Conservation (phyloP, 441 rosid species). For the Erodium texanum region DNA sequence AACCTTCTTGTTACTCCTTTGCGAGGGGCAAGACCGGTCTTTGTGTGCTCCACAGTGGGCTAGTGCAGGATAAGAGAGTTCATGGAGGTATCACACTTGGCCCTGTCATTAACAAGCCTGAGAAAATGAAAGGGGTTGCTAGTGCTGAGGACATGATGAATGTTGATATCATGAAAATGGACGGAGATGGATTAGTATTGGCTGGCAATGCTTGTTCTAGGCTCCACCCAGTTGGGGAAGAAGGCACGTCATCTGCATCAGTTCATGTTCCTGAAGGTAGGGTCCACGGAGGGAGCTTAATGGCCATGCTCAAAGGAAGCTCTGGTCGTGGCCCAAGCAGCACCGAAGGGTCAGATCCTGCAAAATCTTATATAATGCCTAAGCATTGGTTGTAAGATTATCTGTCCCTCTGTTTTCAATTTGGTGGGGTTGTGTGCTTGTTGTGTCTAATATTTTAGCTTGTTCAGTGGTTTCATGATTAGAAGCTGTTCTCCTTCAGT, state of each 20-base stretch:
- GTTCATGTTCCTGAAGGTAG: slow-evolving; percentile 72
- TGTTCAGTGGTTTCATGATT: slow-evolving; percentile 24
- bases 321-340: slow-evolving; percentile 30
- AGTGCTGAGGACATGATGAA: slow-evolving; percentile 43
- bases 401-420: slow-evolving; percentile 8
- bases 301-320: slow-evolving; percentile 67
- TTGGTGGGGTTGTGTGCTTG: slow-evolving; percentile 15
- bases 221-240: slow-evolving; percentile 19
- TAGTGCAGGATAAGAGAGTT: slow-evolving; percentile 84
- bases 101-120: slow-evolving; percentile 31
- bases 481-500: slow-evolving; percentile 24
- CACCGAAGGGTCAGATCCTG: slow-evolving; percentile 20
- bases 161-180: slow-evolving; percentile 36
- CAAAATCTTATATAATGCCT: slow-evolving; percentile 18
- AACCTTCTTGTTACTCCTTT: slow-evolving; percentile 72
- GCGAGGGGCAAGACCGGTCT: slow-evolving; percentile 89
- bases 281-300: slow-evolving; percentile 92
- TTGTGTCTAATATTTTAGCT: slow-evolving; percentile 20
- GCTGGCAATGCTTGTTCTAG: slow-evolving; percentile 23
- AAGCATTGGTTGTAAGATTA: background rate
- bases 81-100: slow-evolving; percentile 70
- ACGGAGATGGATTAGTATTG: slow-evolving; percentile 24
- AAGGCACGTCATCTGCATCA: slow-evolving; percentile 22
- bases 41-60: slow-evolving; percentile 70
- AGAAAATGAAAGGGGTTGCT: slow-evolving; percentile 44